A percentile compares a stretch with the other conserved stretches of the same genome.
These are phyloP conservation scores for Neonectria magnoliae DNA, from an alignment of 2,329 filamentous ascomycete species.

Conservation along the genomic window DNA sequence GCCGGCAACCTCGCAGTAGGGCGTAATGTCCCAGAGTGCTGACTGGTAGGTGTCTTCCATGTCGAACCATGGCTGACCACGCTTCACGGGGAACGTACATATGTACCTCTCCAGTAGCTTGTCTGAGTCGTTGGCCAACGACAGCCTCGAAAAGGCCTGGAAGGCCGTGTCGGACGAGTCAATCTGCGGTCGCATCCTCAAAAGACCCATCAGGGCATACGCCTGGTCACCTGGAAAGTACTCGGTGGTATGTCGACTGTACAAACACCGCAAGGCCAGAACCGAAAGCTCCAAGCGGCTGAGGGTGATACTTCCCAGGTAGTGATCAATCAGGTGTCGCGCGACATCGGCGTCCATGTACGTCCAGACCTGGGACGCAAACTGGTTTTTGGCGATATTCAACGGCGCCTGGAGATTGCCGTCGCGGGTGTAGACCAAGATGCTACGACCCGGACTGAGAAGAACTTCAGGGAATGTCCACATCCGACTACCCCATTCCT, in stretches of 20 bases:
- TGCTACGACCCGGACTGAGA: constrained; percentile 37
- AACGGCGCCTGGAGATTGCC: constrained; percentile 31
- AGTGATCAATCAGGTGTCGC: constrained; percentile 49
- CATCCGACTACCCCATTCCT: constrained; percentile 43
- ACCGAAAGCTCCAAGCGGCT: constrained; percentile 47
- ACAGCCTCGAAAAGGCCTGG: constrained; percentile 50
- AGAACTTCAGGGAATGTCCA: constrained; percentile 44
- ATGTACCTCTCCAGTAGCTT: constrained; percentile 48
- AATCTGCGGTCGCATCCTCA: constrained; percentile 46
- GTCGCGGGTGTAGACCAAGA: constrained; percentile 40
- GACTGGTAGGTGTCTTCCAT: constrained; percentile 47
- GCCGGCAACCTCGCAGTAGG: constrained; percentile 46
- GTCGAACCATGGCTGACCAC: constrained; percentile 43
- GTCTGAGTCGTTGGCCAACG: constrained; percentile 49
- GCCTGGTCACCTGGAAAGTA: constrained; percentile 45
- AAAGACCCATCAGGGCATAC: constrained; percentile 51
- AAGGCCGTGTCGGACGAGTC: constrained; percentile 47
- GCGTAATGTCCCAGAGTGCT: constrained; percentile 48
- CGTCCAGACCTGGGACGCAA: constrained; percentile 45
- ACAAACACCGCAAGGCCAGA: constrained; percentile 45
- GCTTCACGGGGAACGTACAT: constrained; percentile 40
- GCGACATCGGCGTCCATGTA: constrained; percentile 41
- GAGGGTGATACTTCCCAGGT: constrained; percentile 44
- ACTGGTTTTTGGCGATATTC: constrained; percentile 46
- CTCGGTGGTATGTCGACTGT: constrained; percentile 37